A percentile compares a stretch with the other conserved stretches of the same genome.
Conservation (phyloP, 2,329 filamentous ascomycete genomes). For the Aspergillus sp. region DNA sequence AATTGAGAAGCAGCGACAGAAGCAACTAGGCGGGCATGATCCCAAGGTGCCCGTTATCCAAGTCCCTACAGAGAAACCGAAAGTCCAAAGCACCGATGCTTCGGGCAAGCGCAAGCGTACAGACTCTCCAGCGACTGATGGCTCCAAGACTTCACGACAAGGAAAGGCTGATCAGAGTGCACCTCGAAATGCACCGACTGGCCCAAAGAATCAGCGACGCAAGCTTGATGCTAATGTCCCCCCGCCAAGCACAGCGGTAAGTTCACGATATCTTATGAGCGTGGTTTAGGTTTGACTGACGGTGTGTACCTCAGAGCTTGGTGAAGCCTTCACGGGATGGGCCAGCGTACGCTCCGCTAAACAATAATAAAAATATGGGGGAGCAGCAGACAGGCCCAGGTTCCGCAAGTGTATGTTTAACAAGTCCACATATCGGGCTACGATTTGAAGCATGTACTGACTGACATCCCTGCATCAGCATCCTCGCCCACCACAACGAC, state of each 20-base stretch:
- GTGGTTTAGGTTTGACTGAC: constrained; percentile 1
- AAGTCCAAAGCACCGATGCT: constrained; percentile 14
- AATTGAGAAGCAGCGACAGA: constrained; percentile 39
- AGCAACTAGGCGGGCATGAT: constrained; percentile 46
- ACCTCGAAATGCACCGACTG: constrained; percentile 27
- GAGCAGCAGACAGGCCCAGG: constrained; percentile 17
- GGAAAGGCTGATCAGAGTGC: constrained; percentile 25
- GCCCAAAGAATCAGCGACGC: constrained; percentile 25
- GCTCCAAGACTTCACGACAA: constrained; percentile 26
- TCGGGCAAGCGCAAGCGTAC: constrained; percentile 35
- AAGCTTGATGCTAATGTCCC: constrained; percentile 26
- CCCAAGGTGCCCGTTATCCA: constrained; percentile 44
- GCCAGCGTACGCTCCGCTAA: constrained; percentile 29
- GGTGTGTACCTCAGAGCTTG: constrained; percentile 29
- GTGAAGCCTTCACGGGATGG: constrained; percentile 41
- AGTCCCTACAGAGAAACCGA: constrained; percentile 21
- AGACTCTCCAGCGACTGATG: constrained; percentile 24
- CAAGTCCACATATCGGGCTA: not conserved
- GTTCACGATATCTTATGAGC: constrained; percentile 2
- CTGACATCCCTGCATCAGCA: constrained; percentile 19
- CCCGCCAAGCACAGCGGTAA: constrained; percentile 17
- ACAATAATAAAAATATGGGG: constrained; percentile 16
- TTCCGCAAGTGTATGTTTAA: constrained; percentile 22
- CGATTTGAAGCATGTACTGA: constrained; percentile 8
- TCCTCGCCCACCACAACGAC: constrained; percentile 17